Evolutionary conservation across 495 filamentous ascomycete species (phyloP).

Genomic region (Sordaria brevicollis): DNA sequence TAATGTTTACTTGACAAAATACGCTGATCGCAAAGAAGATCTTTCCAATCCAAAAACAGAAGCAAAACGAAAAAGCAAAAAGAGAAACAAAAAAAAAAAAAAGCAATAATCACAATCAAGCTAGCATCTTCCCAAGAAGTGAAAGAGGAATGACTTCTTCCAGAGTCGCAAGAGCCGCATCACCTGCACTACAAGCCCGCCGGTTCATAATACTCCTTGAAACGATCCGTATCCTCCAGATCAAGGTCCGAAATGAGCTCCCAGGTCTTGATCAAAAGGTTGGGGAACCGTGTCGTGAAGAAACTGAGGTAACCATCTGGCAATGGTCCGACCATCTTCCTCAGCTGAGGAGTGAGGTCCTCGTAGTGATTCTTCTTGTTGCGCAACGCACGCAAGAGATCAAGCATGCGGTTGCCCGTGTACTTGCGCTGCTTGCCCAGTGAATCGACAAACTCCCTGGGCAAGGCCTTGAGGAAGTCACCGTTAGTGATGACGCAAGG

Average conservation of each 20-base stretch:
- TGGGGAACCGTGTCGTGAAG: slow-evolving; percentile 75
- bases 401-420: slow-evolving; percentile 68
- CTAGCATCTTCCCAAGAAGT: too few relatives aligned
- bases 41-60: too few relatives aligned
- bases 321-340: slow-evolving; percentile 66
- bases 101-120: too few relatives aligned
- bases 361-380: slow-evolving; percentile 96
- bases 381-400: slow-evolving; percentile 79
- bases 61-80: too few relatives aligned
- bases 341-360: slow-evolving; percentile 72
- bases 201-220: slow-evolving; percentile 60
- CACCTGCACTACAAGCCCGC: not conserved
- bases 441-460: slow-evolving; percentile 71
- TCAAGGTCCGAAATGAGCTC: slow-evolving; percentile 55
- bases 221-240: slow-evolving; percentile 58
- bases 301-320: slow-evolving; percentile 81
- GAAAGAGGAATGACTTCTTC: too few relatives aligned
- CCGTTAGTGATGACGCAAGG: slow-evolving; percentile 26
- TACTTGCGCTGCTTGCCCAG: slow-evolving; percentile 95
- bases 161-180: too few relatives aligned
- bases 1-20: too few relatives aligned
- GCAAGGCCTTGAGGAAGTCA: slow-evolving; percentile 71
- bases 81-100: too few relatives aligned
- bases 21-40: too few relatives aligned
- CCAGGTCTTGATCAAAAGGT: slow-evolving; percentile 72